Conservation (phyloP, 345 rosid genomes). For the Microthlaspi erraticum region DNA sequence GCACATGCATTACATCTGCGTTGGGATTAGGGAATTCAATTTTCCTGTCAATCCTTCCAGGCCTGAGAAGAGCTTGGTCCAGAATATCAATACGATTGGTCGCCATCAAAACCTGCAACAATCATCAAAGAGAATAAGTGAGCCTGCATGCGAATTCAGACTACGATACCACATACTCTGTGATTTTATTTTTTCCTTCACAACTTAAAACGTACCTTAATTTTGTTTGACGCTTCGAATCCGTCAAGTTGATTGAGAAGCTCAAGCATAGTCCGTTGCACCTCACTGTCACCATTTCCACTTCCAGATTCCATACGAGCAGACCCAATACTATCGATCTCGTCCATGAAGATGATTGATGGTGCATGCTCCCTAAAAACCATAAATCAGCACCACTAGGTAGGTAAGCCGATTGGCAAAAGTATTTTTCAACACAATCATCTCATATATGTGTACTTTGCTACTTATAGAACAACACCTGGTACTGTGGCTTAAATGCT, state of each 20-base stretch:
- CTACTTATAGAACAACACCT: not conserved
- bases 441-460: not conserved
- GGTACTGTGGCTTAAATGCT: not conserved
- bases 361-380: conserved; percentile 90
- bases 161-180: not conserved
- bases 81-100: conserved; percentile 96
- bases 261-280: conserved; percentile 98
- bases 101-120: conserved; percentile 91
- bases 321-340: conserved; percentile 98
- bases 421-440: not conserved
- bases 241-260: conserved; percentile 99
- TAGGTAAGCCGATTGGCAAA: conserved; percentile 5
- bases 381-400: conserved; percentile 1
- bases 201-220: conserved; percentile 60
- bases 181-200: not conserved
- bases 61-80: conserved; percentile 98
- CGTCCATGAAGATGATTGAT: conserved; percentile 98
- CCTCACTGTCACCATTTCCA: conserved; percentile 99
- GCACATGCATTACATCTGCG: conserved; percentile 60
- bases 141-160: not conserved
- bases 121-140: not conserved
- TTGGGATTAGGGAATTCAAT: conserved; percentile 99
- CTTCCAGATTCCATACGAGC: conserved; percentile 99
- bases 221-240: conserved; percentile 98
- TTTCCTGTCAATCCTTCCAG: conserved; percentile 96